Percentiles rank a stretch among this genome's conserved stretches.
Evolutionary conservation across 768 basidiomycete species (phyloP).

Genomic region (Phlebiopsis flavidoalba): DNA sequence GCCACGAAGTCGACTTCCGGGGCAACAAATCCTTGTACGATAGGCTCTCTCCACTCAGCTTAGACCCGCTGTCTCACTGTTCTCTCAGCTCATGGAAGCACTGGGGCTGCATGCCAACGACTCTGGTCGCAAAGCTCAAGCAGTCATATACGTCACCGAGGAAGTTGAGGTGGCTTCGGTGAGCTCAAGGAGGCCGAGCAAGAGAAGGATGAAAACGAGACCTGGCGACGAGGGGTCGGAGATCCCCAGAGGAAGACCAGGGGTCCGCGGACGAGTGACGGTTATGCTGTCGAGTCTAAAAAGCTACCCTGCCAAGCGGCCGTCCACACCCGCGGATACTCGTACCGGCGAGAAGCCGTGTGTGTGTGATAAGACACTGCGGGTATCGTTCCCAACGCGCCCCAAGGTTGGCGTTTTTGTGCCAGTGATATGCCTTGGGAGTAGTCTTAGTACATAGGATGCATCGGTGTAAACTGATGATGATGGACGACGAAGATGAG

Average conservation of each 20-base stretch:
- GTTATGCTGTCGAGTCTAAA: conserved; percentile 22
- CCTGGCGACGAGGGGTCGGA: conserved; percentile 37
- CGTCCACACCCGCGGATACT: too few species aligned
- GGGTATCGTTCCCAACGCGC: too few species aligned
- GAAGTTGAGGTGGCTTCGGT: conserved; percentile 42
- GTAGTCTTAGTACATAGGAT: neutral
- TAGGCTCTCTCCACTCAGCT: neutral
- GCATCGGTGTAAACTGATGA: conserved; percentile 15
- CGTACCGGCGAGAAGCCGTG: too few species aligned
- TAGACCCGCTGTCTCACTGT: neutral
- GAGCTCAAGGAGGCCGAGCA: conserved; percentile 35
- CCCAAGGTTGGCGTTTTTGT: conserved; percentile 19
- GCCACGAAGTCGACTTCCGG: conserved; percentile 34
- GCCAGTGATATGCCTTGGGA: too few species aligned
- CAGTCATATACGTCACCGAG: conserved; percentile 26
- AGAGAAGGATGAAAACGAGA: conserved; percentile 35
- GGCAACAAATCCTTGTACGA: conserved; percentile 31
- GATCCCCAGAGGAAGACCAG: conserved; percentile 34
- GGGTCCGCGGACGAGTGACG: conserved; percentile 23
- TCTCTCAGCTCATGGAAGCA: conserved; percentile 33
- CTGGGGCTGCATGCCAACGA: conserved; percentile 37
- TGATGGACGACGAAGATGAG: conserved; percentile 12
- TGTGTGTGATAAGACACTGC: too few species aligned
- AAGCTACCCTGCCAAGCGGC: too few species aligned
- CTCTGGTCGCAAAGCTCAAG: conserved; percentile 34